Percentiles rank a stretch among this genome's conserved stretches.
Conservation (phyloP, 371 early-diverging fungal genomes). For the Mortierella sp. region DNA sequence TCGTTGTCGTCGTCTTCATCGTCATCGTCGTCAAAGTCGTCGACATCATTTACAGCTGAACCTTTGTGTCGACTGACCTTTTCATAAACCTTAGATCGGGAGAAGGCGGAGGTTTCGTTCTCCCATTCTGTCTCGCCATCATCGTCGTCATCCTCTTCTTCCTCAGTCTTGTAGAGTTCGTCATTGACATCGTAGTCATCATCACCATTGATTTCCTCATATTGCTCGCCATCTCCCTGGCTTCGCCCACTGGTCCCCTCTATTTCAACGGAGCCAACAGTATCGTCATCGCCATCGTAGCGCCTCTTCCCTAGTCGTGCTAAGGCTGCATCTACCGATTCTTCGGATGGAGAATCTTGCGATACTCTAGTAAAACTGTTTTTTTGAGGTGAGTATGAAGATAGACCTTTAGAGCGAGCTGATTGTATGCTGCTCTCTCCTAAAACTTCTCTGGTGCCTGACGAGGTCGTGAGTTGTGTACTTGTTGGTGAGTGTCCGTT, state of each 20-base stretch:
- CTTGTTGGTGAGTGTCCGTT: neutral
- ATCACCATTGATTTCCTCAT: conserved; percentile 23
- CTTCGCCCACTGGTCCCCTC: conserved; percentile 14
- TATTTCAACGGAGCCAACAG: conserved; percentile 2
- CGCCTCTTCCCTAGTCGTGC: neutral
- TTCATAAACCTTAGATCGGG: conserved; percentile 13
- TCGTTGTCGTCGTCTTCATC: conserved; percentile 1
- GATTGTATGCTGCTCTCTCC: neutral
- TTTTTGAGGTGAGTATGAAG: too few relatives aligned
- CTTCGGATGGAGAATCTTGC: neutral
- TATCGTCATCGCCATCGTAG: neutral
- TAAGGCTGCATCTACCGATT: neutral
- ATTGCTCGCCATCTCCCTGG: conserved; percentile 8
- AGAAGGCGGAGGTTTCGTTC: conserved; percentile 15
- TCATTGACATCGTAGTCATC: conserved; percentile 36
- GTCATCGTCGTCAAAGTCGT: conserved; percentile 11
- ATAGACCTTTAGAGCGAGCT: neutral
- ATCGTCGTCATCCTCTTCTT: conserved; percentile 26
- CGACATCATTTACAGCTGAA: neutral
- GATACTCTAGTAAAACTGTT: too few relatives aligned
- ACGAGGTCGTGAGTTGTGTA: neutral
- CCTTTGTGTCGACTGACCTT: conserved; percentile 2
- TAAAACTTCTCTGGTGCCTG: neutral
- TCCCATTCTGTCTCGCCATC: conserved; percentile 43
- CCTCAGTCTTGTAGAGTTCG: conserved; percentile 35